Percentiles rank a stretch among this genome's conserved stretches.
Evolutionary conservation across 176 grass and related monocot genomes (phyloP).

Genomic region (Musa troglodytarum): DNA sequence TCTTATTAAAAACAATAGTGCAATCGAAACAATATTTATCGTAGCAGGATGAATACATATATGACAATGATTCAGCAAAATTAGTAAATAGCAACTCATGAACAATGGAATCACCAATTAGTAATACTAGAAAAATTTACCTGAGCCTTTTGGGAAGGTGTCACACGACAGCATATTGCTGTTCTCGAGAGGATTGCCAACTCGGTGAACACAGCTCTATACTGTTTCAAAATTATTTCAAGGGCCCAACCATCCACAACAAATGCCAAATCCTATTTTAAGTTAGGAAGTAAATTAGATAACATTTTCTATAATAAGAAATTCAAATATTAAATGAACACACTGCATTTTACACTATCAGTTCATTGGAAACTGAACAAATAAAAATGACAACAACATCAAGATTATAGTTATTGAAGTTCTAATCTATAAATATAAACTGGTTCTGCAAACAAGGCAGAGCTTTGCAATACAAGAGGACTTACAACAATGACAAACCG

Average conservation of each 20-base stretch:
- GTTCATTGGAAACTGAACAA: not conserved
- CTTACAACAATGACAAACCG: too few relatives aligned
- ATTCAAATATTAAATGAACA: too few relatives aligned
- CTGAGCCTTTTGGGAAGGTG: constrained; percentile 90
- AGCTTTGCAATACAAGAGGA: too few relatives aligned
- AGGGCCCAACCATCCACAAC: constrained; percentile 88
- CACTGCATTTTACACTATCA: not conserved
- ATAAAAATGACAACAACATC: too few relatives aligned
- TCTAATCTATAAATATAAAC: too few relatives aligned
- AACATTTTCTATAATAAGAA: not conserved
- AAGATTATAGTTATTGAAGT: too few relatives aligned
- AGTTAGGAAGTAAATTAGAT: constrained; percentile 22
- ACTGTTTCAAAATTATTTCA: constrained; percentile 75
- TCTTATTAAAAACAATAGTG: too few relatives aligned
- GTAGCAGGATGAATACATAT: too few relatives aligned
- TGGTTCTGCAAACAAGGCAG: too few relatives aligned
- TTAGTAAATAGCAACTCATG: too few relatives aligned
- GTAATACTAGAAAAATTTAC: constrained; percentile 24
- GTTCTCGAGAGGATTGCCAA: constrained; percentile 67
- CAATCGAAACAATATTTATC: too few relatives aligned
- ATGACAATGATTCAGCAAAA: too few relatives aligned
- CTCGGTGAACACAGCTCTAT: constrained; percentile 65
- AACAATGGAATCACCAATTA: not conserved
- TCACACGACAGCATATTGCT: constrained; percentile 85
- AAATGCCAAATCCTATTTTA: constrained; percentile 68